These are phyloP conservation scores for Cladophialophora chaetospira DNA, from an alignment of 2,329 filamentous ascomycete genomes.

Conservation along the genomic window DNA sequence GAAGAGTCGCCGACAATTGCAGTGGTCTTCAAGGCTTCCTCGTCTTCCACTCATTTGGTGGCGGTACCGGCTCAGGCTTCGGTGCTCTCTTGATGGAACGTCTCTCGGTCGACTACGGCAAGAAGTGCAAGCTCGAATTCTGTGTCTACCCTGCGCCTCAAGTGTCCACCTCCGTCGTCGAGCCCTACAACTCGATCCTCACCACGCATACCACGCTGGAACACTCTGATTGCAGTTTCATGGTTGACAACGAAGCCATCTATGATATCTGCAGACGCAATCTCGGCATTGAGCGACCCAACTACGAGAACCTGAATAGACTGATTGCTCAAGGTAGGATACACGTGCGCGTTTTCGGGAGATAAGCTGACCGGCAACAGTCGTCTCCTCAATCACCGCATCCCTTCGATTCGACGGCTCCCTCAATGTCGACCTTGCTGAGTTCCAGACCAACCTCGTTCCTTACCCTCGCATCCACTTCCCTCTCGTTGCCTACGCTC, in stretches of 20 bases:
- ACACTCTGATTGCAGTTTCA: conserved; percentile 99
- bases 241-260: conserved; percentile 99
- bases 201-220: conserved; percentile 98
- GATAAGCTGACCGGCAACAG: conserved; percentile 50
- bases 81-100: conserved; percentile 97
- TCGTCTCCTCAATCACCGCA: conserved; percentile 97
- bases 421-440: conserved; percentile 98
- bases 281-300: conserved; percentile 93
- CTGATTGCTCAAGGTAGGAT: conserved; percentile 86
- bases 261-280: conserved; percentile 99
- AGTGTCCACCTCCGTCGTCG: conserved; percentile 94
- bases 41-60: conserved; percentile 99
- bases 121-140: conserved; percentile 99
- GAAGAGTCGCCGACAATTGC: conserved; percentile 96
- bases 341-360: neutral
- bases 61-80: conserved; percentile 97
- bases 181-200: conserved; percentile 99
- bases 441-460: conserved; percentile 99
- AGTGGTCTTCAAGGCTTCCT: conserved; percentile 98
- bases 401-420: conserved; percentile 98
- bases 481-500: conserved; percentile 94
- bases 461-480: conserved; percentile 99
- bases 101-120: conserved; percentile 97
- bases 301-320: conserved; percentile 98
- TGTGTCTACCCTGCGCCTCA: conserved; percentile 98